Percentiles rank a stretch among this genome's conserved stretches.
Conservation (phyloP, 2,329 filamentous ascomycete genomes). For the Lecanicillium sp. region DNA sequence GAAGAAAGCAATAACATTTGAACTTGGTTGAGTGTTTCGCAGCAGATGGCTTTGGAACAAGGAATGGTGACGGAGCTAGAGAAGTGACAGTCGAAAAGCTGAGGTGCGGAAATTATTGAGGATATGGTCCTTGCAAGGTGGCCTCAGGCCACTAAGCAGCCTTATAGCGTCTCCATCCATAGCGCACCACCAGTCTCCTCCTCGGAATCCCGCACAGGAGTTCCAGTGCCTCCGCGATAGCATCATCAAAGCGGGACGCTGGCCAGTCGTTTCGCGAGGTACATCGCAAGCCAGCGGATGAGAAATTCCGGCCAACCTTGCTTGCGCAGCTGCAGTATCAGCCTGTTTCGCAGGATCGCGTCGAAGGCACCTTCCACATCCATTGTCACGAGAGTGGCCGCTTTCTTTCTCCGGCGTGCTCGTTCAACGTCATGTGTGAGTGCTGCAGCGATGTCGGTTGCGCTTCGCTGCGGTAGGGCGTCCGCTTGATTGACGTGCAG, state of each 20-base stretch:
- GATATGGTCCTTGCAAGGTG: not conserved
- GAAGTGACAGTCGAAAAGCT: slow-evolving; percentile 1
- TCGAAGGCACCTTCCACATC: slow-evolving; percentile 3
- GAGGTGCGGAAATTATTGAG: not conserved
- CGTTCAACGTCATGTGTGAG: slow-evolving; percentile 1
- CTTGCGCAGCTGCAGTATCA: not conserved
- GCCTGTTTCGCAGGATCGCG: slow-evolving; percentile 2
- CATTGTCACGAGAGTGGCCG: slow-evolving; percentile 1
- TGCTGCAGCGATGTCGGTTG: slow-evolving; percentile 1
- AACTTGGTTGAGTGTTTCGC: slow-evolving; percentile 1
- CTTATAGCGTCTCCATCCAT: slow-evolving; percentile 4
- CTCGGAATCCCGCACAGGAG: too few species aligned
- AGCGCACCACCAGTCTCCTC: slow-evolving; percentile 1
- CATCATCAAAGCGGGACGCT: slow-evolving; percentile 1
- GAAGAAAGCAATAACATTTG: not conserved
- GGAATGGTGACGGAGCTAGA: slow-evolving; percentile 1
- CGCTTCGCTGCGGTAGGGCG: slow-evolving; percentile 1
- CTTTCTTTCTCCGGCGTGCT: not conserved
- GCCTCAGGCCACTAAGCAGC: slow-evolving; percentile 3
- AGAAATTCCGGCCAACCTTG: slow-evolving; percentile 1
- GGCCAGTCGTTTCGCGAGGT: not conserved
- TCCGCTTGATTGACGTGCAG: slow-evolving; percentile 1
- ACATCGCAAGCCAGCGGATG: not conserved
- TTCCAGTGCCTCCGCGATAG: not conserved
- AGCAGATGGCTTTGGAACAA: slow-evolving; percentile 1